These are phyloP conservation scores for Capsicum pubescens DNA, from an alignment of 257 asterid species.

Conservation along the genomic window DNA sequence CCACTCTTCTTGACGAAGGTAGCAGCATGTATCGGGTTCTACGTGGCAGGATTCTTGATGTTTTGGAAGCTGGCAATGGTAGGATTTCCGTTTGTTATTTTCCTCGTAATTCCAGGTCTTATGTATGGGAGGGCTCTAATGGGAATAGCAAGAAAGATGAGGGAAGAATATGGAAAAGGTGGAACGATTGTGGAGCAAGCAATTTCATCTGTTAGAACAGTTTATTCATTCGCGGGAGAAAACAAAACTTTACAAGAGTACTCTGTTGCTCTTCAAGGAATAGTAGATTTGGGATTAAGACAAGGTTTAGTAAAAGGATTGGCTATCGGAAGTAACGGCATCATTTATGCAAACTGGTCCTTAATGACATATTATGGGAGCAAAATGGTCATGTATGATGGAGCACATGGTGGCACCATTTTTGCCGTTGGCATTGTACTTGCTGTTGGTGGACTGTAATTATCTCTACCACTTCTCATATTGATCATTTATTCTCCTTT, in stretches of 20 bases:
- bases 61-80: constrained; percentile 73
- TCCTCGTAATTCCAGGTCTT: constrained; percentile 82
- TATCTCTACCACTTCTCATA: not conserved
- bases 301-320: constrained; percentile 92
- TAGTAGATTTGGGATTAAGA: constrained; percentile 61
- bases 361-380: constrained; percentile 84
- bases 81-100: constrained; percentile 66
- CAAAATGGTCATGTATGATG: constrained; percentile 79
- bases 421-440: constrained; percentile 86
- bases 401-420: constrained; percentile 77
- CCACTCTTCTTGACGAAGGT: constrained; percentile 77
- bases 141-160: constrained; percentile 62
- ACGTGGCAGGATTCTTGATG: constrained; percentile 66
- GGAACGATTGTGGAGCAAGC: constrained; percentile 74
- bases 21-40: constrained; percentile 64
- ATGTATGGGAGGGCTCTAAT: constrained; percentile 77
- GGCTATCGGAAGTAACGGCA: constrained; percentile 82
- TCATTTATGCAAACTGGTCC: constrained; percentile 81
- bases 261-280: constrained; percentile 72
- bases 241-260: constrained; percentile 51
- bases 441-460: constrained; percentile 88
- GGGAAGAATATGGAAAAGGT: constrained; percentile 72
- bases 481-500: not conserved
- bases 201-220: constrained; percentile 77
- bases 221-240: constrained; percentile 85